Evolutionary conservation across 768 basidiomycete genomes (phyloP).

Genomic region (Pulveroboletus ravenelii): DNA sequence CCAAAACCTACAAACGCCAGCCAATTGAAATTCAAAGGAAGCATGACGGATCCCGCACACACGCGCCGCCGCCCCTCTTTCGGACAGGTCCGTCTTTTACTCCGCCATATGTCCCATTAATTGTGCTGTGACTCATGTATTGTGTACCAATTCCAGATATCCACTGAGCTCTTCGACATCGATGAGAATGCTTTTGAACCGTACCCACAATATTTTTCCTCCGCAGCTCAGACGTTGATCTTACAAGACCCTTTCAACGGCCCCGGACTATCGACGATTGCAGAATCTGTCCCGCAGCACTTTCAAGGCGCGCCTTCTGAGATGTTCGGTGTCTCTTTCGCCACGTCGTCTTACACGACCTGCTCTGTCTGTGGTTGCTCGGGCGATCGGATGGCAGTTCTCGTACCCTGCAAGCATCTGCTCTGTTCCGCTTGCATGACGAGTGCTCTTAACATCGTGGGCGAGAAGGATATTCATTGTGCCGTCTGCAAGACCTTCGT

Average conservation of each 20-base stretch:
- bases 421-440: slow-evolving; percentile 80
- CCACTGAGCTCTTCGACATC: slow-evolving; percentile 64
- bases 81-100: slow-evolving; percentile 34
- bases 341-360: slow-evolving; percentile 22
- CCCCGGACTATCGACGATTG: slow-evolving; percentile 30
- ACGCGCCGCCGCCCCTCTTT: slow-evolving; percentile 38
- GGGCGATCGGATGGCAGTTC: slow-evolving; percentile 51
- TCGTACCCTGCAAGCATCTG: slow-evolving; percentile 71
- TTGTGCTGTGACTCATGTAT: slow-evolving; percentile 13
- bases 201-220: slow-evolving; percentile 37
- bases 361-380: slow-evolving; percentile 64
- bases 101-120: slow-evolving; percentile 8
- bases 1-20: slow-evolving; percentile 52
- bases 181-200: slow-evolving; percentile 65
- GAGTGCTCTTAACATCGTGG: slow-evolving; percentile 83
- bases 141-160: slow-evolving; percentile 32
- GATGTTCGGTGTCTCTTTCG: slow-evolving; percentile 17
- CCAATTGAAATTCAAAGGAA: slow-evolving; percentile 63
- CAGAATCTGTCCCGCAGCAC: slow-evolving; percentile 26
- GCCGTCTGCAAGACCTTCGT: slow-evolving; percentile 72
- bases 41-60: slow-evolving; percentile 66
- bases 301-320: slow-evolving; percentile 18
- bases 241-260: slow-evolving; percentile 43
- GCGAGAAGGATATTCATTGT: slow-evolving; percentile 85
- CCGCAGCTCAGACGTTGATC: slow-evolving; percentile 30